These are phyloP conservation scores for Globisporangium rhizosaccharum DNA, from an alignment of 352 stramenopile species.

Conservation along the genomic window DNA sequence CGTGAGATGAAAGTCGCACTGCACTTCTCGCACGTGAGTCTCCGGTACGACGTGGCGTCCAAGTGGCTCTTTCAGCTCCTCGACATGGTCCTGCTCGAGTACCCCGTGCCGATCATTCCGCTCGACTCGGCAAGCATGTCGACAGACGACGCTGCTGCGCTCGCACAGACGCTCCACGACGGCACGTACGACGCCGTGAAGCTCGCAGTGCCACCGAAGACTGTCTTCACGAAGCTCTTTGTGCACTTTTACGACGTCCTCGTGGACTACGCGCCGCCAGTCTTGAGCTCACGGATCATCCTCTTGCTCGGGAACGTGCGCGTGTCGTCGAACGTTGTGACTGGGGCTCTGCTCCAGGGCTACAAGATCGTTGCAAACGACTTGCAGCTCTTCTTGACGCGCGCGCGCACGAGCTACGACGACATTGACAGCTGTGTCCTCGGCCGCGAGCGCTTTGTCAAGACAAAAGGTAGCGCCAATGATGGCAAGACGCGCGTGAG, in stretches of 20 bases:
- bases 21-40: slow-evolving; percentile 79
- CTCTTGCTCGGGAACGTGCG: slow-evolving; percentile 67
- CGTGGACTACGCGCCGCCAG: slow-evolving; percentile 70
- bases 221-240: slow-evolving; percentile 86
- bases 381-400: slow-evolving; percentile 66
- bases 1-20: slow-evolving; percentile 84
- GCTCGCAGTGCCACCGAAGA: slow-evolving; percentile 66
- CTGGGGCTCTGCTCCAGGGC: slow-evolving; percentile 76
- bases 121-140: slow-evolving; percentile 70
- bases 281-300: slow-evolving; percentile 61
- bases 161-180: slow-evolving; percentile 28
- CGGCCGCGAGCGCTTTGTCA: slow-evolving; percentile 59
- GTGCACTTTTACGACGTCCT: slow-evolving; percentile 82
- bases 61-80: slow-evolving; percentile 79
- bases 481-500: slow-evolving; percentile 34
- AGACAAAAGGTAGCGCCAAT: slow-evolving; percentile 6
- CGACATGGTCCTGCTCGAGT: slow-evolving; percentile 75
- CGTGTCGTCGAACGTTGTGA: slow-evolving; percentile 84
- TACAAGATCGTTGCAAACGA: slow-evolving; percentile 81
- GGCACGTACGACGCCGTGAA: slow-evolving; percentile 49
- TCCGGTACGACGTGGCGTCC: slow-evolving; percentile 76
- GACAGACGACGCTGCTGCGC: slow-evolving; percentile 38
- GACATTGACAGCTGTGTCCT: slow-evolving; percentile 66
- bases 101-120: slow-evolving; percentile 77
- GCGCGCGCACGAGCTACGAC: slow-evolving; percentile 51